These are phyloP conservation scores for Hypsizygus marmoreus DNA, from an alignment of 768 basidiomycete genomes.

Conservation along the genomic window DNA sequence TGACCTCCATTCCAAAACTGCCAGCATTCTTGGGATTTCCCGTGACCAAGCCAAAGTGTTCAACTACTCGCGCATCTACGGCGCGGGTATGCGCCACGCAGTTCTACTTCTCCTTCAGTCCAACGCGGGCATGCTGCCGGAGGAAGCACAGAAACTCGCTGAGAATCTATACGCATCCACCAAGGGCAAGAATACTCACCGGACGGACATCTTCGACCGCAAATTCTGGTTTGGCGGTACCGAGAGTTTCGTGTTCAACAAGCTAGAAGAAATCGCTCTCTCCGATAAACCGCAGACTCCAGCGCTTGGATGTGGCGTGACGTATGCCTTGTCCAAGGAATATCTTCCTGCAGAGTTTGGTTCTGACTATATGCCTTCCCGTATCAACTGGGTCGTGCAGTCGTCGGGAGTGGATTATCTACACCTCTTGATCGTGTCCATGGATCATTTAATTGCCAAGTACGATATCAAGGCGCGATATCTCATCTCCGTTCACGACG, in stretches of 20 bases:
- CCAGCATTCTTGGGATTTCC: slow-evolving; percentile 87
- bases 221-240: slow-evolving; percentile 98
- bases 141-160: slow-evolving; percentile 79
- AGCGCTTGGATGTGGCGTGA: slow-evolving; percentile 91
- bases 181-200: slow-evolving; percentile 87
- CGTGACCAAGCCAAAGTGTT: slow-evolving; percentile 97
- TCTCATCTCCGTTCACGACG: slow-evolving; percentile 96
- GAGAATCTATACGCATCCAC: slow-evolving; percentile 88
- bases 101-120: slow-evolving; percentile 84
- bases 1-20: slow-evolving; percentile 96
- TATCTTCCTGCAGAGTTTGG: slow-evolving; percentile 82
- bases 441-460: slow-evolving; percentile 81
- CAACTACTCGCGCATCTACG: slow-evolving; percentile 98
- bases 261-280: slow-evolving; percentile 90
- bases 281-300: slow-evolving; percentile 89
- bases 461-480: slow-evolving; percentile 91
- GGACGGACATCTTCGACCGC: slow-evolving; percentile 69
- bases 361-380: slow-evolving; percentile 88
- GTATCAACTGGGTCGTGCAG: slow-evolving; percentile 99
- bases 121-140: slow-evolving; percentile 75
- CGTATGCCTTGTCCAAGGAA: slow-evolving; percentile 88
- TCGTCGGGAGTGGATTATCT: slow-evolving; percentile 98
- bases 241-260: slow-evolving; percentile 97
- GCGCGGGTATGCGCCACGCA: slow-evolving; percentile 96
- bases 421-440: slow-evolving; percentile 92